These are phyloP conservation scores for Trichophyton verrucosum DNA, from an alignment of 2,329 filamentous ascomycete genomes.

Conservation along the genomic window DNA sequence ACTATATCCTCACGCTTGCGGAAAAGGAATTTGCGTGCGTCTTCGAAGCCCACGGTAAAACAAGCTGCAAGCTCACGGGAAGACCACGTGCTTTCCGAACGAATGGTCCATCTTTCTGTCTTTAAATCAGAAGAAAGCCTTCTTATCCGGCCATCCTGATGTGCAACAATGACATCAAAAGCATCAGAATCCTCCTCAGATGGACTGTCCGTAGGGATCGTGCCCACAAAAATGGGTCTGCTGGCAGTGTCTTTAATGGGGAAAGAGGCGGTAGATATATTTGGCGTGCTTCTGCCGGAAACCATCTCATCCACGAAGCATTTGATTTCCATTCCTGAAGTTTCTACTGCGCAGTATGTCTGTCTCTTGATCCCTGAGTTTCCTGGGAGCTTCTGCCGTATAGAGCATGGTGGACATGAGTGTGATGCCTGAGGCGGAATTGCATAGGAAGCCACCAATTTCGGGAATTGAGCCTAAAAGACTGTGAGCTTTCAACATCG, in stretches of 20 bases:
- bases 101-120: slow-evolving; percentile 29
- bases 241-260: slow-evolving; percentile 27
- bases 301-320: slow-evolving; percentile 41
- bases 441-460: slow-evolving; percentile 48
- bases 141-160: slow-evolving; percentile 33
- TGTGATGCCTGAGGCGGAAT: slow-evolving; percentile 48
- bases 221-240: slow-evolving; percentile 28
- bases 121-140: slow-evolving; percentile 30
- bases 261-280: slow-evolving; percentile 30
- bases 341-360: slow-evolving; percentile 43
- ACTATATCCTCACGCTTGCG: slow-evolving; percentile 30
- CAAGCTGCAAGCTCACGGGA: slow-evolving; percentile 23
- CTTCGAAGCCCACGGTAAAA: slow-evolving; percentile 31
- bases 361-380: slow-evolving; percentile 37
- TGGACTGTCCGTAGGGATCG: slow-evolving; percentile 21
- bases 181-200: slow-evolving; percentile 18
- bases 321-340: slow-evolving; percentile 40
- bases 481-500: not conserved
- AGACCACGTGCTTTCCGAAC: slow-evolving; percentile 20
- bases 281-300: slow-evolving; percentile 21
- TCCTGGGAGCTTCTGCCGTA: slow-evolving; percentile 39
- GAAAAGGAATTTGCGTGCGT: slow-evolving; percentile 30
- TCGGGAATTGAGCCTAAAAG: slow-evolving; percentile 47
- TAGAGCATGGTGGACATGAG: slow-evolving; percentile 45
- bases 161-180: slow-evolving; percentile 32